A percentile compares a stretch with the other conserved stretches of the same genome.
These are phyloP conservation scores for Apophysomyces sp. DNA, from an alignment of 371 early-diverging fungal genomes.

Conservation along the genomic window DNA sequence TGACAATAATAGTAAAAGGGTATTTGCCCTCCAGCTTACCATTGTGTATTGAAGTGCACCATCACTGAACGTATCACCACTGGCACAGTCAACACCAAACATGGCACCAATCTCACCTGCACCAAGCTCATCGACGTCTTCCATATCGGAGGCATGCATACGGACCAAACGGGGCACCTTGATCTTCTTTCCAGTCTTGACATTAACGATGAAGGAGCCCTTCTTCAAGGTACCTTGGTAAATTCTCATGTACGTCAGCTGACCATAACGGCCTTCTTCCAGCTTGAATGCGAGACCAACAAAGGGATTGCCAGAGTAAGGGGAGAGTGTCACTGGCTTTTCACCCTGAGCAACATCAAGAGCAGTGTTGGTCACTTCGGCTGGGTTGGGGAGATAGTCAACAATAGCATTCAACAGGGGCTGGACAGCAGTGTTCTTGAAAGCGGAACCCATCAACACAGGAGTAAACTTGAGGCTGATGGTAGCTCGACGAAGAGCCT, in stretches of 20 bases:
- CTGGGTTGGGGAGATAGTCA: constrained; percentile 77
- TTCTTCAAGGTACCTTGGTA: constrained; percentile 93
- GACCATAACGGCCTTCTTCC: constrained; percentile 95
- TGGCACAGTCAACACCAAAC: constrained; percentile 97
- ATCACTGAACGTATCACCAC: constrained; percentile 97
- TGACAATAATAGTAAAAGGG: background rate
- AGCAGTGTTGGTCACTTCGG: constrained; percentile 74
- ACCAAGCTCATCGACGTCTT: constrained; percentile 92
- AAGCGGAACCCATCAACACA: constrained; percentile 88
- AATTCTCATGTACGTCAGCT: constrained; percentile 95
- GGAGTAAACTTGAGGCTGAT: constrained; percentile 79
- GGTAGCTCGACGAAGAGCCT: constrained; percentile 81
- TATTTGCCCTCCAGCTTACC: constrained; percentile 34
- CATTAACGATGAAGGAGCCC: constrained; percentile 86
- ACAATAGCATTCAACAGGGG: constrained; percentile 75
- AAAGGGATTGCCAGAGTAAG: constrained; percentile 70
- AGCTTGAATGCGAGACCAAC: constrained; percentile 94
- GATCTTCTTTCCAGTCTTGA: constrained; percentile 91
- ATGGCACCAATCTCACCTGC: constrained; percentile 98
- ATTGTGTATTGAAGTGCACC: constrained; percentile 85
- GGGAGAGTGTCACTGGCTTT: constrained; percentile 54
- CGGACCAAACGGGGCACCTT: constrained; percentile 96
- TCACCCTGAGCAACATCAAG: constrained; percentile 73
- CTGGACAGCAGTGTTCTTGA: constrained; percentile 86
- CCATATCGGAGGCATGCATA: constrained; percentile 98